Evolutionary conservation across 2,329 filamentous ascomycete species (phyloP), one percentile per base, ranked within the genome.

Genomic region (Alternaria sp.): DNA sequence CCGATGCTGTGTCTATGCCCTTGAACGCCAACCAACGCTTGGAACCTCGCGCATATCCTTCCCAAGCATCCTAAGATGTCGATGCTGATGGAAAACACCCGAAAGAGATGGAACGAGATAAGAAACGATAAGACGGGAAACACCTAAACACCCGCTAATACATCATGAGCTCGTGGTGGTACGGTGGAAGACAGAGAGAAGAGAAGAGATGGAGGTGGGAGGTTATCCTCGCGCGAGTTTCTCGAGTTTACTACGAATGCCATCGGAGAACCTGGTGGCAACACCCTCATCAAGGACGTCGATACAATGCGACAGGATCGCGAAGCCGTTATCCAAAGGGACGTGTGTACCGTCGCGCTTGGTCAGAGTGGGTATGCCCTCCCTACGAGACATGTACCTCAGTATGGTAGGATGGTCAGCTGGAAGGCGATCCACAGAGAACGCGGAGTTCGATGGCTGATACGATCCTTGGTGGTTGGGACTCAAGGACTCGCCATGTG

Each of bases 221-320:
- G 32, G 46, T 61, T 47, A 66, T 45, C 75, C 74, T 44, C 77
- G 69, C 28, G 82, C 77, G 46, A 85, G 71, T 63, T 81, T 81
- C 61, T 85, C 83, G 23, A 88, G 78, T 75, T 88, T 88, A 59
- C 81, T 81, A 44, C 83, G 81, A 62, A 87, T 85, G 9, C 86
- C 86, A 66, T 87, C 86, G 7, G 84, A 83, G 67, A 88, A 84
- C 21, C 85, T 81, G 49, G 83, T 84, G 32, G 84, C 79, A 13
- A 83, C 77, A 30, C 86, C 86, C 63, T 86, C 84, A 50, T 86
- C 84, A 57, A 88, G 80, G 47, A 87, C 76, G 47, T 85, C 83
- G 64, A 86, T 80, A 71, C 84, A 86, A 67, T 87, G 83, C 26
- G 80, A 80, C 25, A 88, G 77, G 5, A 87, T 79, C 15, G 81